These are phyloP conservation scores for Hypocreales sp. DNA, from an alignment of 2,329 filamentous ascomycete genomes.

Conservation along the genomic window DNA sequence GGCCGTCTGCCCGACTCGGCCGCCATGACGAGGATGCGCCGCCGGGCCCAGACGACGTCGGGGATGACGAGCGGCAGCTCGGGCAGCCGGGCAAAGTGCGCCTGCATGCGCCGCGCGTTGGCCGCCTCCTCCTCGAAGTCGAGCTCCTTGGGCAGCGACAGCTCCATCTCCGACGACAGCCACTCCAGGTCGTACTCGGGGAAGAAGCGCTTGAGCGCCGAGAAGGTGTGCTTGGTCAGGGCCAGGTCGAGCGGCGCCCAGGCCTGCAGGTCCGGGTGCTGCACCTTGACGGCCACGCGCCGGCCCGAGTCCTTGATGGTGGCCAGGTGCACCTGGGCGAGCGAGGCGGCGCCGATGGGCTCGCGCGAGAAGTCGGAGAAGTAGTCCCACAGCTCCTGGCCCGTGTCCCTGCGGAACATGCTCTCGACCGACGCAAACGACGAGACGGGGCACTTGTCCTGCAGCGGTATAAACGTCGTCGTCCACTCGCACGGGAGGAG, in stretches of 20 bases:
- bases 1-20: slow-evolving; percentile 74
- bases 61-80: slow-evolving; percentile 77
- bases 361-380: slow-evolving; percentile 70
- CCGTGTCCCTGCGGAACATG: slow-evolving; percentile 79
- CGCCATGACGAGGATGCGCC: slow-evolving; percentile 89
- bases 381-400: slow-evolving; percentile 59
- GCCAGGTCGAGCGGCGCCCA: slow-evolving; percentile 82
- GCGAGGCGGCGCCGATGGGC: slow-evolving; percentile 82
- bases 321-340: slow-evolving; percentile 88
- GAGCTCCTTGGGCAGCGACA: slow-evolving; percentile 78
- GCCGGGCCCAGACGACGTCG: slow-evolving; percentile 75
- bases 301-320: slow-evolving; percentile 68
- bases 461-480: slow-evolving; percentile 84
- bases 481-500: slow-evolving; percentile 86
- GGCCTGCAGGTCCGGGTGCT: slow-evolving; percentile 78
- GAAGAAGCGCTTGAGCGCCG: slow-evolving; percentile 80
- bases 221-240: slow-evolving; percentile 79
- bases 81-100: slow-evolving; percentile 63
- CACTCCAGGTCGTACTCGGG: slow-evolving; percentile 96
- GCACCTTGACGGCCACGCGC: slow-evolving; percentile 89
- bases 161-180: slow-evolving; percentile 86
- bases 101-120: slow-evolving; percentile 66
- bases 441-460: slow-evolving; percentile 90
- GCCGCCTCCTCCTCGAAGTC: slow-evolving; percentile 76
- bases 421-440: slow-evolving; percentile 72